These are phyloP conservation scores for Xylaria sp. DNA, from an alignment of 2,329 filamentous ascomycete genomes.

Conservation along the genomic window DNA sequence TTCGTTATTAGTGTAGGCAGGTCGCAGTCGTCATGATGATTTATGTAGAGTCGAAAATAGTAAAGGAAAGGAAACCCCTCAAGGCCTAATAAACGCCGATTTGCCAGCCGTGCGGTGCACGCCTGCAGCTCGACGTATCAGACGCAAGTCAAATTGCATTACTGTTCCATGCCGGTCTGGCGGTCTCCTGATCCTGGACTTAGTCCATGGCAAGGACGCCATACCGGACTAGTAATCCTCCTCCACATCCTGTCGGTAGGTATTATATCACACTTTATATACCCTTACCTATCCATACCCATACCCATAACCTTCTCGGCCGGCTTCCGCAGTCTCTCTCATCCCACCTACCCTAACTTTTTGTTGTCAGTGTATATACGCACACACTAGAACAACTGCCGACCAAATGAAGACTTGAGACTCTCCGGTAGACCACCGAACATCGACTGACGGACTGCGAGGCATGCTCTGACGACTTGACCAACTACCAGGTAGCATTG, in stretches of 20 bases:
- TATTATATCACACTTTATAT: not conserved
- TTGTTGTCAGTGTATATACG: too few relatives aligned
- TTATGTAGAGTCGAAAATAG: not conserved
- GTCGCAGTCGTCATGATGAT: not conserved
- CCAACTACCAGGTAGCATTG: not conserved
- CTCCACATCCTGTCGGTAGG: not conserved
- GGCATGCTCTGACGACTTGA: not conserved
- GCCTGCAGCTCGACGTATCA: constrained; percentile 28
- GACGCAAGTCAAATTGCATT: constrained; percentile 30
- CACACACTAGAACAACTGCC: too few relatives aligned
- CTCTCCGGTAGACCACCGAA: not conserved
- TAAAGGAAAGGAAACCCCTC: not conserved
- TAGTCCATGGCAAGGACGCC: not conserved
- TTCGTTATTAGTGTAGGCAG: not conserved
- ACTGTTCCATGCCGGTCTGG: constrained; percentile 27
- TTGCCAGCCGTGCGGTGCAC: constrained; percentile 2
- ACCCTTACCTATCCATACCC: not conserved
- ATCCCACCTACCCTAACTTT: too few relatives aligned
- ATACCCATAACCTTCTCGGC: not conserved
- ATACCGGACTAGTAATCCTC: constrained; percentile 27
- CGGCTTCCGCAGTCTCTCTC: not conserved
- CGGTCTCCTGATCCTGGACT: constrained; percentile 3
- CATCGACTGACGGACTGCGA: not conserved
- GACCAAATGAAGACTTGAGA: too few relatives aligned
- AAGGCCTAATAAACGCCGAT: not conserved